Evolutionary conservation across 352 stramenopile genomes (phyloP).

Genomic region (Phytophthora sojae): DNA sequence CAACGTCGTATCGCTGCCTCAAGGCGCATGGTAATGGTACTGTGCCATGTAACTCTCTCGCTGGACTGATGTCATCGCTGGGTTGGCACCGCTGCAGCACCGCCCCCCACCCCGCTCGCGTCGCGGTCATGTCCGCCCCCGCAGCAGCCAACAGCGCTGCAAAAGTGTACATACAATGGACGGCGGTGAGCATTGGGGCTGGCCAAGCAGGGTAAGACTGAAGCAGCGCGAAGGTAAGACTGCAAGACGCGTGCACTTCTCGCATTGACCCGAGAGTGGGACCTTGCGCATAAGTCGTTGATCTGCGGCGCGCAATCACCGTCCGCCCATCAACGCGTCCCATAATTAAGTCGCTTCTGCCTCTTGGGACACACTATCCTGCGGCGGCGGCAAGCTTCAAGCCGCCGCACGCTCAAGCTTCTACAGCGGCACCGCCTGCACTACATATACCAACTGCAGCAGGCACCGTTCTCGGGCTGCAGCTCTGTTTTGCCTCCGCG

Average conservation of each 20-base stretch:
- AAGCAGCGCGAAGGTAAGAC: neutral
- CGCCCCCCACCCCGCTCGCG: no score
- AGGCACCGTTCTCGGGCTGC: neutral
- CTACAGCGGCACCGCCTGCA: neutral
- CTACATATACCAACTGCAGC: neutral
- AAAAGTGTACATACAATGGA: no score
- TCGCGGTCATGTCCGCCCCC: no score
- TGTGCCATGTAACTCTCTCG: neutral
- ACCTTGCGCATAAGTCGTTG: constrained; percentile 2
- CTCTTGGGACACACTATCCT: constrained; percentile 5
- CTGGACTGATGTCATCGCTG: neutral
- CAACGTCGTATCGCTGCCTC: neutral
- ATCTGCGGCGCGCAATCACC: constrained; percentile 2
- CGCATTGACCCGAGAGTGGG: neutral
- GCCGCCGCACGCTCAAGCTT: neutral
- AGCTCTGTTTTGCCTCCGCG: neutral
- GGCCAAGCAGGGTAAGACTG: neutral
- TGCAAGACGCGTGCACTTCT: neutral
- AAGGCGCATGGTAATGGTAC: neutral
- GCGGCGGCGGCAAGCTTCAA: neutral
- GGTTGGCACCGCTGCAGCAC: neutral
- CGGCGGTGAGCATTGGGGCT: no score
- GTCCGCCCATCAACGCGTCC: neutral
- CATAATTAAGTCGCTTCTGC: constrained; percentile 6
- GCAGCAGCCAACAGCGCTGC: neutral